Conservation (phyloP, 352 stramenopile genomes). For the Phytophthora macrochlamydospora region DNA sequence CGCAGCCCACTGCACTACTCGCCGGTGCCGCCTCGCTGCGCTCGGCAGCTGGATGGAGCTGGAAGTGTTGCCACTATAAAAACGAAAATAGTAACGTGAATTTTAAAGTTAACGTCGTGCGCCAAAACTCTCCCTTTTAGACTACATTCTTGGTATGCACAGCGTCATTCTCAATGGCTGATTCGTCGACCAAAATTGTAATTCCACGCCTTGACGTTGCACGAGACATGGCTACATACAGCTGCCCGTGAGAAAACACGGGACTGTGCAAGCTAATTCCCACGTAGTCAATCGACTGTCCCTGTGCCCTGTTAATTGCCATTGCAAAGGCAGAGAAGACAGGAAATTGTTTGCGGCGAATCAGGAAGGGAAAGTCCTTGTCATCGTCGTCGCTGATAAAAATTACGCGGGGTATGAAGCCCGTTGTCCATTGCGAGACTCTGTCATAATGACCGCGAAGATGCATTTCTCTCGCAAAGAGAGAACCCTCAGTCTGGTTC, state of each 20-base stretch:
- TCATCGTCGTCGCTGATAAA: conserved; percentile 25
- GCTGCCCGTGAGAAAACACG: conserved; percentile 6
- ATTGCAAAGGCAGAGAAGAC: conserved; percentile 16
- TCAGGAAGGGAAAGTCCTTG: conserved; percentile 22
- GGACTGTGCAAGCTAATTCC: conserved; percentile 5
- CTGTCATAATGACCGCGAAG: conserved; percentile 24
- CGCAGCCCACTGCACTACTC: neutral
- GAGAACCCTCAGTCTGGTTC: conserved; percentile 10
- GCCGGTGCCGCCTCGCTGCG: neutral
- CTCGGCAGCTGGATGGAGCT: neutral
- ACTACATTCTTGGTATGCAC: conserved; percentile 11
- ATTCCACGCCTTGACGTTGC: conserved; percentile 11
- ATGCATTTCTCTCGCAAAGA: conserved; percentile 7
- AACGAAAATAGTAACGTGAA: neutral
- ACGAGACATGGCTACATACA: conserved; percentile 6
- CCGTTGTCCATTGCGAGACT: conserved; percentile 1
- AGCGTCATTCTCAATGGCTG: neutral
- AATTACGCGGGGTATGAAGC: conserved; percentile 23
- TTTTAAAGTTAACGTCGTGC: neutral
- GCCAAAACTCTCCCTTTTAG: conserved; percentile 8
- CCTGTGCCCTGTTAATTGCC: conserved; percentile 24
- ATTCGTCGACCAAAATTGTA: conserved; percentile 4
- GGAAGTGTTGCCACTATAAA: neutral
- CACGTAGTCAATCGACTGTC: conserved; percentile 4
- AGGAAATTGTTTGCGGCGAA: conserved; percentile 22